These are phyloP conservation scores for Nepenthes mirabilis DNA, from an alignment of 148 eudicot genomes.

Conservation along the genomic window DNA sequence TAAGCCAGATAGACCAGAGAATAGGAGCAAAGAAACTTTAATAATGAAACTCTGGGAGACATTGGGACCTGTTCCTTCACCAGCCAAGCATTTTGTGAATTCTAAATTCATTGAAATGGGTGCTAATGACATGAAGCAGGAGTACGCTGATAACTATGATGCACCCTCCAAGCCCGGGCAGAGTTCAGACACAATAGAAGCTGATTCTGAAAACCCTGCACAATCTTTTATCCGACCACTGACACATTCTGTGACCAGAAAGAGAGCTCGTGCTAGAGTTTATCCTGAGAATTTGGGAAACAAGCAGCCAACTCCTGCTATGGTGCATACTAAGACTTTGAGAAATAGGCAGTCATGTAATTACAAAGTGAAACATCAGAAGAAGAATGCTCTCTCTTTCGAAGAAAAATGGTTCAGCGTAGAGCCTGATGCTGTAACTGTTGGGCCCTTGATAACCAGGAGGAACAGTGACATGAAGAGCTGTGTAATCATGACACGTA, in stretches of 20 bases:
- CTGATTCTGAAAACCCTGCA: constrained; percentile 51
- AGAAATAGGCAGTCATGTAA: constrained; percentile 16
- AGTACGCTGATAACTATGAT: constrained; percentile 14
- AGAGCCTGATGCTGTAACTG: constrained; percentile 16
- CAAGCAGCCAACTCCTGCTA: constrained; percentile 28
- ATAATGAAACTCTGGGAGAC: constrained; percentile 70
- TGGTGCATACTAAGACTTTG: constrained; percentile 8
- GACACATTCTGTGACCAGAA: constrained; percentile 43
- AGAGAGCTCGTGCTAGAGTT: constrained; percentile 26
- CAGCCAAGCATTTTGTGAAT: constrained; percentile 19
- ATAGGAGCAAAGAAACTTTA: constrained; percentile 31
- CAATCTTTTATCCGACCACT: constrained; percentile 30
- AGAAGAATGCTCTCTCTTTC: constrained; percentile 27
- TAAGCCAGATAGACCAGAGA: constrained; percentile 20
- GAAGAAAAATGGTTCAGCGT: constrained; percentile 22
- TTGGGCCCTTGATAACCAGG: constrained; percentile 14
- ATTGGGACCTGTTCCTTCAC: constrained; percentile 48
- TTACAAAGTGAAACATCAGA: constrained; percentile 17
- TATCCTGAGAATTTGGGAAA: constrained; percentile 16
- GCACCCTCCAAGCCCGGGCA: constrained; percentile 23
- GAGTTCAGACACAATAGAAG: constrained; percentile 70
- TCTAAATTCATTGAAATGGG: constrained; percentile 20
- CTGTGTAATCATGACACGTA: constrained; percentile 20
- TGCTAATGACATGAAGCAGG: constrained; percentile 19
- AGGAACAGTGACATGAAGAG: constrained; percentile 26